These are phyloP conservation scores for Ogataea siamensis DNA, from an alignment of 805 yeast species.

Conservation along the genomic window DNA sequence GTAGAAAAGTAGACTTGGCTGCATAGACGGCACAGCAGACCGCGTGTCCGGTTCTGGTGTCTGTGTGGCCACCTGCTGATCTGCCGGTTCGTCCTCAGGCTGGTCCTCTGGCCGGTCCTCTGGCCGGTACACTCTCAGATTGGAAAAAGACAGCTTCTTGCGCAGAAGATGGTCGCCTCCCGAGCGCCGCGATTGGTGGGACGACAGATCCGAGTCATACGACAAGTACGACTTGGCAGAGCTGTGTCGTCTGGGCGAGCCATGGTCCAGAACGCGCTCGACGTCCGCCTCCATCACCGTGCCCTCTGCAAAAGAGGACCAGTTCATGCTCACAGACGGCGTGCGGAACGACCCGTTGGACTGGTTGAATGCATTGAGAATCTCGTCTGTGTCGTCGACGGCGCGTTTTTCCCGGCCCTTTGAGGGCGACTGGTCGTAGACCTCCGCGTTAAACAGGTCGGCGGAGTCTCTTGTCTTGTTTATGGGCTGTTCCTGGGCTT, in stretches of 20 bases:
- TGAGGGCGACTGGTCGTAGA: slow-evolving; percentile 18
- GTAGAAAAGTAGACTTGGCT: slow-evolving; percentile 20
- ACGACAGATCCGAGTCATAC: slow-evolving; percentile 8
- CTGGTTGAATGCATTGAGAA: slow-evolving; percentile 18
- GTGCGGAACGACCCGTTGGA: slow-evolving; percentile 32
- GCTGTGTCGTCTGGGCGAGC: slow-evolving; percentile 17
- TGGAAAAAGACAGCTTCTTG: slow-evolving; percentile 8
- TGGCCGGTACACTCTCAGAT: slow-evolving; percentile 4
- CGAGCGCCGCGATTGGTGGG: slow-evolving; percentile 2
- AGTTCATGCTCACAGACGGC: slow-evolving; percentile 37
- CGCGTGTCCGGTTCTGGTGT: slow-evolving; percentile 1
- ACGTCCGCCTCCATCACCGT: slow-evolving; percentile 23
- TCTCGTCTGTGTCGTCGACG: slow-evolving; percentile 16
- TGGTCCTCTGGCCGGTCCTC: not conserved
- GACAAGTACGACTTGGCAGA: slow-evolving; percentile 7
- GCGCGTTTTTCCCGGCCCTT: slow-evolving; percentile 13
- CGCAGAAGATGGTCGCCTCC: slow-evolving; percentile 10
- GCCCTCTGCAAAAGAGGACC: slow-evolving; percentile 32
- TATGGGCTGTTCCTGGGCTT: slow-evolving; percentile 25
- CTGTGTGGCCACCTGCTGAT: slow-evolving; percentile 4
- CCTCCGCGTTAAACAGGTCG: slow-evolving; percentile 5
- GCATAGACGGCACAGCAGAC: slow-evolving; percentile 6
- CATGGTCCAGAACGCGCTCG: slow-evolving; percentile 17
- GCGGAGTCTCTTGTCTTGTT: slow-evolving; percentile 13
- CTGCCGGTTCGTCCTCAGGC: not conserved